Evolutionary conservation across 2,329 filamentous ascomycete genomes (phyloP).

Genomic region (Fusarium pseudoanthophilum): DNA sequence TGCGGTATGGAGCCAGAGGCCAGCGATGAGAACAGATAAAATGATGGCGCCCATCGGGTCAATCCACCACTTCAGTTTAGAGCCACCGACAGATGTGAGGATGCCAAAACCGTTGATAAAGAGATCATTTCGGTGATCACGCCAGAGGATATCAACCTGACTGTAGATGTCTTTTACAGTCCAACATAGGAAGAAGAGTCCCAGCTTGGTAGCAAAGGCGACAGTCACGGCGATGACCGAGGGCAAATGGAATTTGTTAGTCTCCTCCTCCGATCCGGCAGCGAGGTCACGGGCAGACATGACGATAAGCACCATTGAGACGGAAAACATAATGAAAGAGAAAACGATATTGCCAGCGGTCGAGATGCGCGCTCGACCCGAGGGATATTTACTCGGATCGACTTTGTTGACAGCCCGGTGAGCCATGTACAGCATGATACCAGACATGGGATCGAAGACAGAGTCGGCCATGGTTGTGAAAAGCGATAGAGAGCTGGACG

Average conservation of each 20-base stretch:
- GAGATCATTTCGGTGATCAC: slow-evolving; percentile 97
- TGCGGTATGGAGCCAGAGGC: slow-evolving; percentile 85
- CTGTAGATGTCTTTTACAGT: slow-evolving; percentile 89
- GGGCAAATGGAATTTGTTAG: slow-evolving; percentile 77
- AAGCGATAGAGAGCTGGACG: slow-evolving; percentile 87
- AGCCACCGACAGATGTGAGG: slow-evolving; percentile 86
- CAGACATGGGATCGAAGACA: slow-evolving; percentile 91
- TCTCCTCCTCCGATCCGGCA: slow-evolving; percentile 57
- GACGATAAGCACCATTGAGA: slow-evolving; percentile 91
- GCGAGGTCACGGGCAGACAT: slow-evolving; percentile 81
- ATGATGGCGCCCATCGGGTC: slow-evolving; percentile 92
- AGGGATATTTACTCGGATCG: slow-evolving; percentile 86
- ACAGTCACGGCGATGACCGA: slow-evolving; percentile 86
- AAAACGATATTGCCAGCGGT: slow-evolving; percentile 96
- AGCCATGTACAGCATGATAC: slow-evolving; percentile 85
- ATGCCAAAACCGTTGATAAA: slow-evolving; percentile 95
- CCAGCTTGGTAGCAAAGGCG: slow-evolving; percentile 86
- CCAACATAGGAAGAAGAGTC: slow-evolving; percentile 91
- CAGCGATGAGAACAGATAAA: slow-evolving; percentile 80
- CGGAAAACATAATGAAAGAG: slow-evolving; percentile 93
- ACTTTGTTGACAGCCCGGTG: slow-evolving; percentile 89
- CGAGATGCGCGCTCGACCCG: slow-evolving; percentile 92
- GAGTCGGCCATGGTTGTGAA: slow-evolving; percentile 98
- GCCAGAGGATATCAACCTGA: slow-evolving; percentile 92
- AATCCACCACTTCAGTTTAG: slow-evolving; percentile 92